These are phyloP conservation scores for Tulasnella sp. DNA, from an alignment of 768 basidiomycete species.

Conservation along the genomic window DNA sequence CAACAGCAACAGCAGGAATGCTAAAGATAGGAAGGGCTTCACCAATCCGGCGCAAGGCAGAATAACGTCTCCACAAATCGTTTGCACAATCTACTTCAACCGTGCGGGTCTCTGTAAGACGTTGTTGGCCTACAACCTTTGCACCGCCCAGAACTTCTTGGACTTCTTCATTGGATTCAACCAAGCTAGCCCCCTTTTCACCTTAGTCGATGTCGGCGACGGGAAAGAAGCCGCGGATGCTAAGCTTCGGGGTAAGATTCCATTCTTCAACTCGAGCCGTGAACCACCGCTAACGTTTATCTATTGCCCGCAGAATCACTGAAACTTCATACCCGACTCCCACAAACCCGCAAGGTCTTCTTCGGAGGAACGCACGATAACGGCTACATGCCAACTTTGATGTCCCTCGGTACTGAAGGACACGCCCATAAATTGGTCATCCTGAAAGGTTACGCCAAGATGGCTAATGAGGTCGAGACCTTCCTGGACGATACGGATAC, in stretches of 20 bases:
- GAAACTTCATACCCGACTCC: conserved; percentile 51
- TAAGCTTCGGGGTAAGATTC: conserved; percentile 54
- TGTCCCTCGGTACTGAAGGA: conserved; percentile 54
- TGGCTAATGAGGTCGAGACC: conserved; percentile 48
- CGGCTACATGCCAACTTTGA: conserved; percentile 54
- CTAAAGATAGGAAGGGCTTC: too few species aligned
- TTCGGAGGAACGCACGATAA: conserved; percentile 72
- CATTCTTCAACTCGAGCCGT: not conserved
- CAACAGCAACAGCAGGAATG: too few species aligned
- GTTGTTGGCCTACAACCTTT: not conserved
- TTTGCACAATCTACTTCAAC: not conserved
- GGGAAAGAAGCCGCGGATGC: conserved; percentile 67
- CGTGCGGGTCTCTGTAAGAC: not conserved
- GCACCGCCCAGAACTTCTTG: conserved; percentile 37
- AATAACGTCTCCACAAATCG: not conserved
- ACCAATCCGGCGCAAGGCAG: not conserved
- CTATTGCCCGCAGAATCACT: conserved; percentile 45
- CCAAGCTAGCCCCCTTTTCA: conserved; percentile 54
- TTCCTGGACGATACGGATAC: conserved; percentile 26
- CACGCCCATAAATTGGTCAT: conserved; percentile 54
- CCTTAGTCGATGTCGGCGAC: conserved; percentile 58
- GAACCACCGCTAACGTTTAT: too few species aligned
- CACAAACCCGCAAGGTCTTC: conserved; percentile 54
- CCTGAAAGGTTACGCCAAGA: conserved; percentile 50
- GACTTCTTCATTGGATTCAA: conserved; percentile 62